Evolutionary conservation across 2,329 filamentous ascomycete genomes (phyloP).

Genomic region (Stachybotrys echinatus): DNA sequence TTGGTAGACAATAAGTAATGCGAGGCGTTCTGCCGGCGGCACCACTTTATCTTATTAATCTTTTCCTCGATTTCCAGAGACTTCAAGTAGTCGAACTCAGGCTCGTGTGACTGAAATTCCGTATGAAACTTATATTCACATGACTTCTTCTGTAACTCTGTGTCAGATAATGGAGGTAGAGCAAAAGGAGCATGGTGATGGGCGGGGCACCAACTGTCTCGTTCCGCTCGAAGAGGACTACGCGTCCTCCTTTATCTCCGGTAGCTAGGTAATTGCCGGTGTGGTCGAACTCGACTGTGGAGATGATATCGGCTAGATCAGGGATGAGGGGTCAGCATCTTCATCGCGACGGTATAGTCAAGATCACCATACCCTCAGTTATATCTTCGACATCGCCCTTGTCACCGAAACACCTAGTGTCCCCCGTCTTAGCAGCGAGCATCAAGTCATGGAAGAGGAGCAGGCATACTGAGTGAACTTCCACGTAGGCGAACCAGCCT

Average conservation of each 20-base stretch:
- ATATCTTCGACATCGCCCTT: conserved; percentile 99
- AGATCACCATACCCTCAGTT: conserved; percentile 69
- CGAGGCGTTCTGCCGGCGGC: conserved; percentile 92
- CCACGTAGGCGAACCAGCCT: conserved; percentile 93
- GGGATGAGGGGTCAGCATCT: conserved; percentile 15
- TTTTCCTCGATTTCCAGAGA: conserved; percentile 99
- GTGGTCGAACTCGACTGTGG: conserved; percentile 85
- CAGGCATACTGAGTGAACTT: conserved; percentile 94
- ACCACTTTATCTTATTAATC: conserved; percentile 99
- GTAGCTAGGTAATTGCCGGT: conserved; percentile 86
- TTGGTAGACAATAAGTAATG: conserved; percentile 98
- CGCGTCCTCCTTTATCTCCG: conserved; percentile 82
- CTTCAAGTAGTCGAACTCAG: conserved; percentile 98
- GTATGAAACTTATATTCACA: conserved; percentile 99
- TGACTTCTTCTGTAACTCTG: conserved; percentile 78
- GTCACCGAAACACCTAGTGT: conserved; percentile 89
- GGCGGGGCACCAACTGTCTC: conserved; percentile 66
- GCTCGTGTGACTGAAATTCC: conserved; percentile 98
- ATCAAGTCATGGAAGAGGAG: conserved; percentile 6
- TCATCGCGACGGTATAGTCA: conserved; percentile 5
- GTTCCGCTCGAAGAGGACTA: conserved; percentile 86
- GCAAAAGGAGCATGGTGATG: conserved; percentile 21
- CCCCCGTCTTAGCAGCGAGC: conserved; percentile 17
- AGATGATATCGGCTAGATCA: conserved; percentile 76
- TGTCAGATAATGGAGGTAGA: conserved; percentile 10